These are phyloP conservation scores for Solanum peruvianum DNA, from an alignment of 257 asterid genomes.

Conservation along the genomic window DNA sequence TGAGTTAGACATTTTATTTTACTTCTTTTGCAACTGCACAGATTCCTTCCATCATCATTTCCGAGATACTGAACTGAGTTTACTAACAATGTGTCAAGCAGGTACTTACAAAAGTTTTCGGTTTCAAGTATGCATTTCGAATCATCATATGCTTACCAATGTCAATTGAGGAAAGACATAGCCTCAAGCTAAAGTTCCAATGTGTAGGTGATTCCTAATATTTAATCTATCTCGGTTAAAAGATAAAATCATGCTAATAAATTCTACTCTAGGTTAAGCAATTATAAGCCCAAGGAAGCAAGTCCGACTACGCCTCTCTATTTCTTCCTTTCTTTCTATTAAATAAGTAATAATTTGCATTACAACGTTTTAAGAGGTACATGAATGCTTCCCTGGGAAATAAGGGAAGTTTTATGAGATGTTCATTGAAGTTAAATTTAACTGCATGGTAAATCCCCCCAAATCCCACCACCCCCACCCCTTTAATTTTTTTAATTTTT, in stretches of 20 bases:
- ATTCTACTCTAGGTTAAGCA: not conserved
- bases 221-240: not conserved
- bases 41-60: not conserved
- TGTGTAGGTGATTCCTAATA: not conserved
- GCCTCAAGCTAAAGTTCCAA: not conserved
- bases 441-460: not conserved
- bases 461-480: not conserved
- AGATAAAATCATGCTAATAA: not conserved
- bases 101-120: not conserved
- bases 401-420: not conserved
- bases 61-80: not conserved
- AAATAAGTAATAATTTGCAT: not conserved
- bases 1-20: not conserved
- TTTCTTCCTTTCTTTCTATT: not conserved
- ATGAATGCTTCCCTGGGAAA: not conserved
- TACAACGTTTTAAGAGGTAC: not conserved
- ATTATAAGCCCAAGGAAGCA: not conserved
- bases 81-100: not conserved
- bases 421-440: not conserved
- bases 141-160: not conserved
- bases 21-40: not conserved
- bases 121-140: not conserved
- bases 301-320: not conserved
- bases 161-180: not conserved
- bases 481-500: too few species aligned